Evolutionary conservation across 2,329 filamentous ascomycete genomes (phyloP), one percentile per base, ranked within the genome.

Genomic region (Ascochyta viciae-villosae): DNA sequence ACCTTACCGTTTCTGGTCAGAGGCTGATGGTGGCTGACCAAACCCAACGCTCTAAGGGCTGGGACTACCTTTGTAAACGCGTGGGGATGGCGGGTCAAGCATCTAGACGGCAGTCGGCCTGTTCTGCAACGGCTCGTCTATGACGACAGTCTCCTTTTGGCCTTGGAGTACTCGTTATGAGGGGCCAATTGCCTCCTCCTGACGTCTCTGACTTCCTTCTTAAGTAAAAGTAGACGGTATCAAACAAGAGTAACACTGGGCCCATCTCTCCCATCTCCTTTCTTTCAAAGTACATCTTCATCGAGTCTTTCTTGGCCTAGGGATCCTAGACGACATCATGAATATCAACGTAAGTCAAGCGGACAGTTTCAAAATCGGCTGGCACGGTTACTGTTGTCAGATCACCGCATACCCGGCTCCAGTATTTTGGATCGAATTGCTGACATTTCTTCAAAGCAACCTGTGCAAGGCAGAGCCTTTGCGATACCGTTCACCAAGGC

Each of bases 401-500:
- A 19, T 10, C 10, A 38, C 38, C 4, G 38, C 13, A 23, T 26
- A 26, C 10, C 15, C 16, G 23, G 4, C 38, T 13, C 9, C 22
- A 15, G 15, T 12, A 19, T 10, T 10, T 4, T 4, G 7, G 19
- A 10, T 41, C 13, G 8, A 41, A 0, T 12, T 2, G 27, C 42
- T 45, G 16, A 46, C 4, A 10, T 10, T 27, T 19, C 6, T 5
- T 26, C 1, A 37, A 7, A 63, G 60, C 47, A 61, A 37, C 60
- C 60, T 12, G 42, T 54, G 1, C 60, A 61, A 34, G 58, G 60
- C 35, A 48, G 53, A 23, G 60, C 60, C 39, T 61, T 63, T 16
- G 54, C 60, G 3, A 41, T 63, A 3, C 60, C 58, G 26, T 63
- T 63, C 47, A 63, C 58, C 16, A 58, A 50, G 16, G 58, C 60